A percentile compares a stretch with the other conserved stretches of the same genome.
phyloP scores from a whole-genome alignment of 345 rosid species.

The Brassica cretica region DNA sequence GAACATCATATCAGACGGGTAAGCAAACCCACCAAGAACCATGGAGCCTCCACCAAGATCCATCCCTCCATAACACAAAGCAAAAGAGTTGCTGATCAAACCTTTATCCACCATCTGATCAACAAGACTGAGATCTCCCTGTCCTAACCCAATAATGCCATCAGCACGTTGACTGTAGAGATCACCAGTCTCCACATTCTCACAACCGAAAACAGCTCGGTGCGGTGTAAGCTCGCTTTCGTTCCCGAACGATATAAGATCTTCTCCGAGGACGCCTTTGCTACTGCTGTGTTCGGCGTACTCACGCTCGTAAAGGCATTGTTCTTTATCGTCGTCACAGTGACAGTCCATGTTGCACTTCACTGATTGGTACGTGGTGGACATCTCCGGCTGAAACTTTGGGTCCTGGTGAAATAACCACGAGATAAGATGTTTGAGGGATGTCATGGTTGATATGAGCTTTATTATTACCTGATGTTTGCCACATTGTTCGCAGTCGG shows the following conservation, averaged over 20 bases:
- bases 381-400: conserved; percentile 73
- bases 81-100: conserved; percentile 42
- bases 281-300: conserved; percentile 91
- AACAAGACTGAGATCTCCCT: conserved; percentile 84
- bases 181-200: neutral
- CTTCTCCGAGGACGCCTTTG: conserved; percentile 86
- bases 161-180: conserved; percentile 68
- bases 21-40: neutral
- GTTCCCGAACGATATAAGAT: conserved; percentile 78
- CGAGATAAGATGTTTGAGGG: no score
- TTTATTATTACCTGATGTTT: conserved; percentile 55
- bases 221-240: conserved; percentile 73
- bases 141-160: conserved; percentile 93
- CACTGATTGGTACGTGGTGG: conserved; percentile 69
- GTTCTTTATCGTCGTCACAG: conserved; percentile 57
- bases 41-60: neutral
- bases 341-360: conserved; percentile 78
- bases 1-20: conserved; percentile 74
- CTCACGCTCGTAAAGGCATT: conserved; percentile 81
- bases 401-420: conserved; percentile 57
- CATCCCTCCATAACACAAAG: neutral
- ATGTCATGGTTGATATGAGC: no score
- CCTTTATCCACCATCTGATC: conserved; percentile 24
- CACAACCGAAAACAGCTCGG: conserved; percentile 45
- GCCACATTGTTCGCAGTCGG: conserved; percentile 80